phyloP scores from a whole-genome alignment of 2,329 filamentous ascomycete genomes.

The Monosporascus sp. region DNA sequence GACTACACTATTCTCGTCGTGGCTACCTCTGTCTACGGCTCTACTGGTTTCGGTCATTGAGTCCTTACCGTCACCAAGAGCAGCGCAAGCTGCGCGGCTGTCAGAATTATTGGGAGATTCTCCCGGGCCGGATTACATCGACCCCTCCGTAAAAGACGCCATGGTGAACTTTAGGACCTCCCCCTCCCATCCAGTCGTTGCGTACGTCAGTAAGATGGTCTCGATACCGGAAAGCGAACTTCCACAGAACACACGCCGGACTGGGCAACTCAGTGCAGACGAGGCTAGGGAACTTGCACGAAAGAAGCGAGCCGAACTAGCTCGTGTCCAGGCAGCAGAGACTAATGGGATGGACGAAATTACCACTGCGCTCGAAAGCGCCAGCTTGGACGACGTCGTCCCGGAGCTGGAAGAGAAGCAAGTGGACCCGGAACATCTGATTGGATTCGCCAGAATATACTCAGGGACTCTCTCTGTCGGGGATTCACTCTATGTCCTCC shows the following conservation, averaged over 20 bases:
- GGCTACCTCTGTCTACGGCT: slow-evolving; percentile 90
- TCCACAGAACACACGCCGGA: slow-evolving; percentile 73
- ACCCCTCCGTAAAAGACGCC: slow-evolving; percentile 65
- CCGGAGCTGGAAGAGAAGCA: slow-evolving; percentile 50
- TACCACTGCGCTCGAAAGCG: slow-evolving; percentile 54
- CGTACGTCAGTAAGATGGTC: slow-evolving; percentile 98
- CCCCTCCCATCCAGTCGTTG: slow-evolving; percentile 73
- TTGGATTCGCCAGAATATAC: slow-evolving; percentile 91
- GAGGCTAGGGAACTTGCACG: slow-evolving; percentile 85
- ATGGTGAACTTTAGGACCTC: slow-evolving; percentile 75
- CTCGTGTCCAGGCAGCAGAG: slow-evolving; percentile 64
- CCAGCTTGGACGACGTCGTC: slow-evolving; percentile 51
- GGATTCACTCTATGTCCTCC: slow-evolving; percentile 84
- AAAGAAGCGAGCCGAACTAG: slow-evolving; percentile 84
- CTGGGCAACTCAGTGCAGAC: slow-evolving; percentile 73
- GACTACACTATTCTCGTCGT: slow-evolving; percentile 79
- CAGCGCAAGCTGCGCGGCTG: slow-evolving; percentile 74
- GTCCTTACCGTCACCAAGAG: slow-evolving; percentile 77
- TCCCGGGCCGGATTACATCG: slow-evolving; percentile 69
- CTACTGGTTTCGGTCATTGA: slow-evolving; percentile 91
- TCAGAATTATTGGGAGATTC: slow-evolving; percentile 75
- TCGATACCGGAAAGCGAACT: slow-evolving; percentile 90
- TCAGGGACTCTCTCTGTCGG: slow-evolving; percentile 87
- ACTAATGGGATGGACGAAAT: slow-evolving; percentile 50
- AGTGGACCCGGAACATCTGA: slow-evolving; percentile 76